Evolutionary conservation across 2,329 filamentous ascomycete species (phyloP).

Genomic region (Pseudogymnoascus pannorum): DNA sequence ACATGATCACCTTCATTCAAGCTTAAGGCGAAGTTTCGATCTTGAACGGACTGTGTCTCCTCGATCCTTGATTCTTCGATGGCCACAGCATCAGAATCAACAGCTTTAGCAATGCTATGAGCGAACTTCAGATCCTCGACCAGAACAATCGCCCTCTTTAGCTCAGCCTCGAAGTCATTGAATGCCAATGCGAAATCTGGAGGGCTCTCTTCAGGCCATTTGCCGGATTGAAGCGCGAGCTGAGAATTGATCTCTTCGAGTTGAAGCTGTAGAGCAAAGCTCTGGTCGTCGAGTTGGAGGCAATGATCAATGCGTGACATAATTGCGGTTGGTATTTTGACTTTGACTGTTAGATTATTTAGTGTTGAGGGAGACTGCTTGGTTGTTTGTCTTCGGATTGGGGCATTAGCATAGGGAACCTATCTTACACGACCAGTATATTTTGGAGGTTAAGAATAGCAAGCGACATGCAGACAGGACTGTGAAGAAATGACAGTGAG

Average conservation of each 20-base stretch:
- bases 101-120: constrained; percentile 10
- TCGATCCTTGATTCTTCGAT: constrained; percentile 10
- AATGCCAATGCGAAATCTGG: constrained; percentile 21
- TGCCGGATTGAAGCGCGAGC: constrained; percentile 18
- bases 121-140: constrained; percentile 20
- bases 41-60: constrained; percentile 14
- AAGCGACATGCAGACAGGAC: too few species aligned
- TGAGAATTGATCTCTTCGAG: constrained; percentile 21
- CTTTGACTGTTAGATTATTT: too few species aligned
- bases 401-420: too few species aligned
- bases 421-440: too few species aligned
- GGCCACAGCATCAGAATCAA: constrained; percentile 3
- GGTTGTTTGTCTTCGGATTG: too few species aligned
- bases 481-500: too few species aligned
- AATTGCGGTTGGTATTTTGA: constrained; percentile 1
- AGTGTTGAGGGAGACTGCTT: too few species aligned
- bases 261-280: constrained; percentile 23
- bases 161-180: constrained; percentile 20
- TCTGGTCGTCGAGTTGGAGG: constrained; percentile 20
- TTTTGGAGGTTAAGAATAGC: too few species aligned
- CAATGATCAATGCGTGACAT: constrained; percentile 14
- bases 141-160: constrained; percentile 17
- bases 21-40: constrained; percentile 7
- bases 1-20: constrained; percentile 17
- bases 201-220: constrained; percentile 19